Conservation (phyloP, 169 alveolate species). For the Plasmodium gonderi region DNA sequence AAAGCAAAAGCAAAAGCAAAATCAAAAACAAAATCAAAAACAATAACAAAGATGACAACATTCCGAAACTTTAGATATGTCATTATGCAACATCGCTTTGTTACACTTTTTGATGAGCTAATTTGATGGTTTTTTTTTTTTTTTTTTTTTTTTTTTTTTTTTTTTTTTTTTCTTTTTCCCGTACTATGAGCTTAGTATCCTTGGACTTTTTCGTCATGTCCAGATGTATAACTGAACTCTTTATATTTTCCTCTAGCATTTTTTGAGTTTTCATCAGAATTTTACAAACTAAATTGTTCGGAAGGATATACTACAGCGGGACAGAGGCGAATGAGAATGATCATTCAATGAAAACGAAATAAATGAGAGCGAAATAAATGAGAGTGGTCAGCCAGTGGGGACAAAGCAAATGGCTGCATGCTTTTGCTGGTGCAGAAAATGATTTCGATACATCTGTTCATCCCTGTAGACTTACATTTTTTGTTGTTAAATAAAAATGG, state of each 20-base stretch:
- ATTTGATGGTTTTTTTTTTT: not conserved
- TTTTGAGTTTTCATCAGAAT: conserved; percentile 22
- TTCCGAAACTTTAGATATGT: too few species aligned
- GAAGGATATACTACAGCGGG: conserved; percentile 10
- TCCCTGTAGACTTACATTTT: conserved; percentile 6
- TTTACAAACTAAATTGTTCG: conserved; percentile 19
- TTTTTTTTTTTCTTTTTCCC: not conserved
- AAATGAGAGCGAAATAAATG: not conserved
- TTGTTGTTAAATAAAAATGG: conserved; percentile 38
- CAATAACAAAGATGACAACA: too few species aligned
- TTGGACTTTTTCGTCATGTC: conserved; percentile 36
- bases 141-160: not conserved
- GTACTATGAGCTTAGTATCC: conserved; percentile 55
- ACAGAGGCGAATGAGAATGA: too few species aligned
- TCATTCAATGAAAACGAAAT: not conserved
- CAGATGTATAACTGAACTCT: conserved; percentile 40
- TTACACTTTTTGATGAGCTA: not conserved
- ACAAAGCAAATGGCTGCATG: not conserved
- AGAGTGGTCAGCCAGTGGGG: not conserved
- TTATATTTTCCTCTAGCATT: conserved; percentile 60
- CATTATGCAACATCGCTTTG: too few species aligned
- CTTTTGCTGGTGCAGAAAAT: not conserved
- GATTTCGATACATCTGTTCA: not conserved
- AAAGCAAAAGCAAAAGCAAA: too few species aligned
- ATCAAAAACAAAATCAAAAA: too few species aligned